Evolutionary conservation across 1,284 basidiomycete species (phyloP).

Genomic region (Ceratobasidium sp.): DNA sequence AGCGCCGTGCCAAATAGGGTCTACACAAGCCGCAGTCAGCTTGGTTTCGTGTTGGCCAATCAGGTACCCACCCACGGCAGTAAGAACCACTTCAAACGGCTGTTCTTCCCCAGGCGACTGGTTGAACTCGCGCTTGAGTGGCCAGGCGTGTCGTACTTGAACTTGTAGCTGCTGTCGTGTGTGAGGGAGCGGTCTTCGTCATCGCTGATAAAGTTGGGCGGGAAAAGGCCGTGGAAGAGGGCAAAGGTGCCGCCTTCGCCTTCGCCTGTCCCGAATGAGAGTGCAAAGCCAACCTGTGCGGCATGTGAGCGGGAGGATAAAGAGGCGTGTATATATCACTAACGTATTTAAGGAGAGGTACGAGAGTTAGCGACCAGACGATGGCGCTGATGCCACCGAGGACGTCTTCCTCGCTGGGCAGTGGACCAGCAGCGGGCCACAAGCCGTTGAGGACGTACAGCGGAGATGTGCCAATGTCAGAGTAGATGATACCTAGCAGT

Average conservation of each 20-base stretch:
- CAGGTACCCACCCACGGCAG: conserved; percentile 62
- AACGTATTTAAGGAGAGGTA: conserved; percentile 75
- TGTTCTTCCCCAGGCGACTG: conserved; percentile 37
- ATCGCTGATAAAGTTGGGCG: conserved; percentile 59
- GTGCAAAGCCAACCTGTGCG: conserved; percentile 63
- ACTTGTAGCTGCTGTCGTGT: conserved; percentile 56
- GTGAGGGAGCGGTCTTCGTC: conserved; percentile 67
- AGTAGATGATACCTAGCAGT: conserved; percentile 68
- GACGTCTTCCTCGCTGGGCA: conserved; percentile 67
- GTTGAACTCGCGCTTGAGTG: conserved; percentile 15
- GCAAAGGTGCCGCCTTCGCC: conserved; percentile 76
- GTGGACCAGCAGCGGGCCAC: conserved; percentile 62
- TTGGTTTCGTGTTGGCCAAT: neutral
- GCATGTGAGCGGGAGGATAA: conserved; percentile 7
- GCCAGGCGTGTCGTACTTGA: conserved; percentile 14
- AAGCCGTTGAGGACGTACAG: conserved; percentile 76
- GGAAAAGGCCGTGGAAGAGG: conserved; percentile 69
- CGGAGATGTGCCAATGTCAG: conserved; percentile 72
- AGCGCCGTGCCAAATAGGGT: conserved; percentile 57
- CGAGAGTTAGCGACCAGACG: conserved; percentile 69
- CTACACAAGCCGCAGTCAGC: conserved; percentile 8
- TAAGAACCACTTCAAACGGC: conserved; percentile 60
- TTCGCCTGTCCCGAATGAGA: conserved; percentile 69
- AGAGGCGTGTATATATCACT: conserved; percentile 49
- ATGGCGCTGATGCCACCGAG: conserved; percentile 71